Evolutionary conservation across 148 eudicot species (phyloP).

Genomic region (Cornus florida): DNA sequence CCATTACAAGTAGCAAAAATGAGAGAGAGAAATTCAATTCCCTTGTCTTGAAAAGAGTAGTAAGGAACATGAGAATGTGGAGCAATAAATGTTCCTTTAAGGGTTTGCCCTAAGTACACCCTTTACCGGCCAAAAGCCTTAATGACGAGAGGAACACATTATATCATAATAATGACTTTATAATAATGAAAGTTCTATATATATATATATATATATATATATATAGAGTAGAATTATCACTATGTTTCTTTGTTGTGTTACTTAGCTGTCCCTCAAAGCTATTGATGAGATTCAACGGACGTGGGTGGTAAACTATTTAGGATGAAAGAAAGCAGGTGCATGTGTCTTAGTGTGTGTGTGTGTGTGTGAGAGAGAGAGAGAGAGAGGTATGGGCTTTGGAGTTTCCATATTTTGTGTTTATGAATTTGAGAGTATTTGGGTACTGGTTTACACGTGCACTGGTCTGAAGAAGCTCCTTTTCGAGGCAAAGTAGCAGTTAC

Average conservation of each 20-base stretch:
- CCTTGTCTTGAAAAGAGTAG: too few species aligned
- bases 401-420: neutral
- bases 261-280: neutral
- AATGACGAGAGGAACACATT: neutral
- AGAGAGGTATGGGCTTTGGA: constrained; percentile 17
- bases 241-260: neutral
- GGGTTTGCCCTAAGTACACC: too few species aligned
- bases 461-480: constrained; percentile 27
- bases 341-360: too few species aligned
- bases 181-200: too few species aligned
- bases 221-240: neutral
- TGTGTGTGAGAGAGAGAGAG: too few species aligned
- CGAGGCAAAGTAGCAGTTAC: constrained; percentile 29
- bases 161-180: neutral
- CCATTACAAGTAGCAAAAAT: too few species aligned
- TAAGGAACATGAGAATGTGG: too few species aligned
- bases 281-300: neutral
- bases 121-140: too few species aligned
- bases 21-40: too few species aligned
- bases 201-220: too few species aligned
- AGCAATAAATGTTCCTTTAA: too few species aligned
- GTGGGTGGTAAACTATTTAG: constrained; percentile 7
- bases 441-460: constrained; percentile 34
- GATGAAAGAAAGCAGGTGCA: neutral
- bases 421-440: neutral